phyloP scores from a whole-genome alignment of 768 basidiomycete genomes.

The Dacryopinax spathularia region DNA sequence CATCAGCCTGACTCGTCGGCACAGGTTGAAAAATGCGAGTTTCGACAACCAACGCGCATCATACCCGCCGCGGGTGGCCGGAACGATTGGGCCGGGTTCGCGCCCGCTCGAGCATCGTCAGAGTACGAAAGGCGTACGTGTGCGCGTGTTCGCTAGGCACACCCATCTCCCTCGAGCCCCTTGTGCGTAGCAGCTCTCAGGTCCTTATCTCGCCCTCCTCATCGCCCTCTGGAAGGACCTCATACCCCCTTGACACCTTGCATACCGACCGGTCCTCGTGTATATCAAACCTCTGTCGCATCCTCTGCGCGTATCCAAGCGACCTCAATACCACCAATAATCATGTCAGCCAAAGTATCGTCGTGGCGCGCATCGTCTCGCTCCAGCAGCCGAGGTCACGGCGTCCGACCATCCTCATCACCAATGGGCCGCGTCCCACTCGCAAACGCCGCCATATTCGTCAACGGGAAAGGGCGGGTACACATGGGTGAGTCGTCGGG shows the following conservation, averaged over 20 bases:
- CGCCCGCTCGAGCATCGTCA: neutral
- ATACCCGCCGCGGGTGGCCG: neutral
- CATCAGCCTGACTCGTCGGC: neutral
- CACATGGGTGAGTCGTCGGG: neutral
- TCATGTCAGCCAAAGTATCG: neutral
- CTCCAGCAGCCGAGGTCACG: neutral
- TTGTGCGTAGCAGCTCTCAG: neutral
- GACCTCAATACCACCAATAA: no score
- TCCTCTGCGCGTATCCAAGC: no score
- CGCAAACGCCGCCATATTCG: neutral
- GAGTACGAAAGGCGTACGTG: neutral
- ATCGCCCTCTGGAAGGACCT: neutral
- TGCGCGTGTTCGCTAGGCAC: neutral
- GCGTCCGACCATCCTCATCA: neutral
- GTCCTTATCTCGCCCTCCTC: neutral
- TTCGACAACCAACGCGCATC: neutral
- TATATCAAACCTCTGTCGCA: no score
- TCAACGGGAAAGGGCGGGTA: constrained; percentile 1
- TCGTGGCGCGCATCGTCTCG: neutral
- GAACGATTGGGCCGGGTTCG: no score
- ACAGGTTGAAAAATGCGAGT: neutral
- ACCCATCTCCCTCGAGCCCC: neutral
- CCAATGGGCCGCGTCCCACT: constrained; percentile 3
- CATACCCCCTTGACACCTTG: neutral
- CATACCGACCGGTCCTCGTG: neutral